Conservation (phyloP, 1,284 basidiomycete genomes). For the Coniferiporia weirii region DNA sequence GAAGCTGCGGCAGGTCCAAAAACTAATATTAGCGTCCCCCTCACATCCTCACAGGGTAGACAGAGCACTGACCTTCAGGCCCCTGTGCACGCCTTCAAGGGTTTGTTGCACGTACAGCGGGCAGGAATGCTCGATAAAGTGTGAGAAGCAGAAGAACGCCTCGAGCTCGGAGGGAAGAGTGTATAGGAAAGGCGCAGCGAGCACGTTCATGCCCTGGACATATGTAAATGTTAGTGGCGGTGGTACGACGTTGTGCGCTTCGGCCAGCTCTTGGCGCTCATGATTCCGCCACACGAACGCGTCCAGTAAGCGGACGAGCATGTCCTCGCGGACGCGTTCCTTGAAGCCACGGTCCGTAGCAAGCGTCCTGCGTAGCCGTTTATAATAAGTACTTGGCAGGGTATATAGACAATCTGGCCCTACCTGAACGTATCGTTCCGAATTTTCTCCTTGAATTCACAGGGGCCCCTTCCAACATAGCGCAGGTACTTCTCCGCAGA, state of each 20-base stretch:
- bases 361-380: slow-evolving; percentile 61
- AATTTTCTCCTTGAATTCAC: slow-evolving; percentile 86
- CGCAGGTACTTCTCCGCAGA: slow-evolving; percentile 72
- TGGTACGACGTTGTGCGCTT: slow-evolving; percentile 21
- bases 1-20: slow-evolving; percentile 50
- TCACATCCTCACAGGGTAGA: neutral
- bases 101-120: slow-evolving; percentile 96
- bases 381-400: slow-evolving; percentile 9
- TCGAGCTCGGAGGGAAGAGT: slow-evolving; percentile 94
- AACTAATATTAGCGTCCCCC: neutral
- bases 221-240: slow-evolving; percentile 84
- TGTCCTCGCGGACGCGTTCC: slow-evolving; percentile 90
- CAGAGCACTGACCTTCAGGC: slow-evolving; percentile 66
- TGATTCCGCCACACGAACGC: slow-evolving; percentile 96
- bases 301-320: slow-evolving; percentile 92
- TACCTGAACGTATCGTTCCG: slow-evolving; percentile 77
- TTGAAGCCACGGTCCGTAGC: slow-evolving; percentile 95
- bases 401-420: slow-evolving; percentile 12
- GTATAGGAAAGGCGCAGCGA: slow-evolving; percentile 95
- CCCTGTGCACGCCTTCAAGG: slow-evolving; percentile 89
- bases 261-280: slow-evolving; percentile 54
- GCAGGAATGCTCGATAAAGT: slow-evolving; percentile 91
- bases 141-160: slow-evolving; percentile 92
- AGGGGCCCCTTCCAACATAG: slow-evolving; percentile 81
- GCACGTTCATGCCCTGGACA: slow-evolving; percentile 98